A percentile compares a stretch with the other conserved stretches of the same genome.
Evolutionary conservation across 805 yeast genomes (phyloP).

Genomic region (Teunomyces barrocoloradensis): DNA sequence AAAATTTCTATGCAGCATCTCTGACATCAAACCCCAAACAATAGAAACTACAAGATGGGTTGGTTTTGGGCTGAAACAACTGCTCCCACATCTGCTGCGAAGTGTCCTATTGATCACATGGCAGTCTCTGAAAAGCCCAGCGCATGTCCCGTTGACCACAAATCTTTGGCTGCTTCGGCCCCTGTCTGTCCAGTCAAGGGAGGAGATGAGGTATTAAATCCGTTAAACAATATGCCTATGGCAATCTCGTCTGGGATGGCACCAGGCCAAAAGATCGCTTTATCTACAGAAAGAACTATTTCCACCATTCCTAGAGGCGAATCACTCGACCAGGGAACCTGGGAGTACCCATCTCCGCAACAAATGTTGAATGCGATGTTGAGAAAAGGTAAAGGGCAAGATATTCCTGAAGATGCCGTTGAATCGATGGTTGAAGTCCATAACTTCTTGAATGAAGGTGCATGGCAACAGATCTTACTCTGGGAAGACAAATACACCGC

Average conservation of each 20-base stretch:
- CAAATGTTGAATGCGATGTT: slow-evolving; percentile 99
- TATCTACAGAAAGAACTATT: slow-evolving; percentile 80
- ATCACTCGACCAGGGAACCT: slow-evolving; percentile 60
- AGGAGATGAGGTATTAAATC: slow-evolving; percentile 52
- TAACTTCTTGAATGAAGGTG: slow-evolving; percentile 94
- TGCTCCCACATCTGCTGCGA: slow-evolving; percentile 8
- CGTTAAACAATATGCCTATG: slow-evolving; percentile 86
- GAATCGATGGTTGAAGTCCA: slow-evolving; percentile 97
- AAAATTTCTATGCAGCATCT: slow-evolving; percentile 1
- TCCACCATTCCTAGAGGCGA: slow-evolving; percentile 88
- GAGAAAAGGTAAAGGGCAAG: slow-evolving; percentile 85
- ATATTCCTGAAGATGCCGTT: slow-evolving; percentile 91
- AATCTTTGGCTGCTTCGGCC: slow-evolving; percentile 18
- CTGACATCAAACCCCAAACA: not conserved
- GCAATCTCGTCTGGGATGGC: slow-evolving; percentile 61
- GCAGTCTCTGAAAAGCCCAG: slow-evolving; percentile 11
- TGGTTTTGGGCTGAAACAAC: slow-evolving; percentile 78
- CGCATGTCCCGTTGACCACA: slow-evolving; percentile 35
- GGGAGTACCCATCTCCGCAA: slow-evolving; percentile 99
- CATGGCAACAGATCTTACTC: slow-evolving; percentile 89
- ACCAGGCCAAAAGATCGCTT: slow-evolving; percentile 74
- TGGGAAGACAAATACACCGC: slow-evolving; percentile 83
- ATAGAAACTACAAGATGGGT: slow-evolving; percentile 52
- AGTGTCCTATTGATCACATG: slow-evolving; percentile 43
- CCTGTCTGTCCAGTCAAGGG: slow-evolving; percentile 40